phyloP scores from a whole-genome alignment of 768 basidiomycete species.

The Cyclocybe cylindracea region DNA sequence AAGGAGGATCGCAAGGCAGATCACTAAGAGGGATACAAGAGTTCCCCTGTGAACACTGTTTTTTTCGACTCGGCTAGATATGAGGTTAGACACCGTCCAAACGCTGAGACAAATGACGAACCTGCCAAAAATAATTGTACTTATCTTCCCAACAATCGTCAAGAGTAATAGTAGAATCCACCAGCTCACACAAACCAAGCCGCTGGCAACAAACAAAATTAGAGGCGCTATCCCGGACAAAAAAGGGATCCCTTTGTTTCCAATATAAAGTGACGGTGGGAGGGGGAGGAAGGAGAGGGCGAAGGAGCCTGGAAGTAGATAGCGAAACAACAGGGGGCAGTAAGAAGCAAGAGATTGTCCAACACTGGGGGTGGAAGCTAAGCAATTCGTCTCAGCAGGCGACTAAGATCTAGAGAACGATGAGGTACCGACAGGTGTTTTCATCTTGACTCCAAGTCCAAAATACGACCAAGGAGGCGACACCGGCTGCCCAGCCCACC shows the following conservation, averaged over 20 bases:
- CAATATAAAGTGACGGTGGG: conserved; percentile 55
- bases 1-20: conserved; percentile 67
- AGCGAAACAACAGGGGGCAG: conserved; percentile 35
- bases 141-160: conserved; percentile 41
- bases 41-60: conserved; percentile 45
- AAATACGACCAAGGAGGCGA: conserved; percentile 61
- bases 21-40: conserved; percentile 56
- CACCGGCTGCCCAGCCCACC: conserved; percentile 72
- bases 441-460: conserved; percentile 47
- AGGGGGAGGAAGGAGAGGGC: conserved; percentile 57
- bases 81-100: not conserved
- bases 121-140: conserved; percentile 33
- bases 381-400: not conserved
- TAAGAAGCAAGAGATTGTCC: conserved; percentile 50
- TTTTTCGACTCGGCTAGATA: conserved; percentile 33
- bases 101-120: conserved; percentile 21
- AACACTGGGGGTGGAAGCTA: conserved; percentile 49
- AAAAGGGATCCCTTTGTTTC: conserved; percentile 51
- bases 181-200: conserved; percentile 66
- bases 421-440: conserved; percentile 22
- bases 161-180: conserved; percentile 49
- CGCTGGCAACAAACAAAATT: conserved; percentile 59
- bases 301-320: conserved; percentile 44
- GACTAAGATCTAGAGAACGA: not conserved
- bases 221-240: conserved; percentile 57